Conservation (phyloP, 2,329 filamentous ascomycete genomes). For the Aurifilum marmelostoma region DNA sequence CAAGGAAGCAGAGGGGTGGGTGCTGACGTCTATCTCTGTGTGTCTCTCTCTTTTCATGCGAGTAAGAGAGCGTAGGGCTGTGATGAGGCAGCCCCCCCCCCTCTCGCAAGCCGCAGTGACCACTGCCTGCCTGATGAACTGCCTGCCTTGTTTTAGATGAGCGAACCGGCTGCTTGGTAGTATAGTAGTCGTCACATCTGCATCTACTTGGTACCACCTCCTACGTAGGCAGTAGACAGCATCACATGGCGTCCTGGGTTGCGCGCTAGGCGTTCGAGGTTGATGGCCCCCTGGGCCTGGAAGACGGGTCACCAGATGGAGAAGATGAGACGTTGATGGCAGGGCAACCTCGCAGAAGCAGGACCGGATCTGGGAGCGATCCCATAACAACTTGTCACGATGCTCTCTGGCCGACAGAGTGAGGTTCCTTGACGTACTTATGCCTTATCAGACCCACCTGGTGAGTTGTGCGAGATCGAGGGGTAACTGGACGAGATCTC, state of each 20-base stretch:
- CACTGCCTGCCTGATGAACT: not conserved
- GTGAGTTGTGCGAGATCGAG: not conserved
- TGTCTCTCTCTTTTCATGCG: not conserved
- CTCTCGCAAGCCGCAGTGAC: not conserved
- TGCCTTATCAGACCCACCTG: conserved; percentile 4
- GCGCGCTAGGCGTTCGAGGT: conserved; percentile 9
- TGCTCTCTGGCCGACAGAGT: not conserved
- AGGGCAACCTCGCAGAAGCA: not conserved
- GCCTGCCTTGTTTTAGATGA: not conserved
- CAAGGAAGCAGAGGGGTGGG: not conserved
- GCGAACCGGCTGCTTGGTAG: not conserved
- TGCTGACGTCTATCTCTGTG: conserved; percentile 14
- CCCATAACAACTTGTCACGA: not conserved
- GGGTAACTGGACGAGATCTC: conserved; percentile 14
- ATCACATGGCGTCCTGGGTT: not conserved
- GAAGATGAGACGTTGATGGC: conserved; percentile 5
- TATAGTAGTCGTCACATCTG: not conserved
- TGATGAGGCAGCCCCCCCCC: not conserved
- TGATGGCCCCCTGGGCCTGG: not conserved
- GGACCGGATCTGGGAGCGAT: not conserved
- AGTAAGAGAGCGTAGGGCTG: not conserved
- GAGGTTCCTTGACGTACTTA: too few species aligned
- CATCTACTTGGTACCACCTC: not conserved
- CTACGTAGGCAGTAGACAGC: not conserved
- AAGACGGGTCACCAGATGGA: conserved; percentile 4